Evolutionary conservation across 1,284 basidiomycete genomes (phyloP).

Genomic region (Apiotrichum siamense): DNA sequence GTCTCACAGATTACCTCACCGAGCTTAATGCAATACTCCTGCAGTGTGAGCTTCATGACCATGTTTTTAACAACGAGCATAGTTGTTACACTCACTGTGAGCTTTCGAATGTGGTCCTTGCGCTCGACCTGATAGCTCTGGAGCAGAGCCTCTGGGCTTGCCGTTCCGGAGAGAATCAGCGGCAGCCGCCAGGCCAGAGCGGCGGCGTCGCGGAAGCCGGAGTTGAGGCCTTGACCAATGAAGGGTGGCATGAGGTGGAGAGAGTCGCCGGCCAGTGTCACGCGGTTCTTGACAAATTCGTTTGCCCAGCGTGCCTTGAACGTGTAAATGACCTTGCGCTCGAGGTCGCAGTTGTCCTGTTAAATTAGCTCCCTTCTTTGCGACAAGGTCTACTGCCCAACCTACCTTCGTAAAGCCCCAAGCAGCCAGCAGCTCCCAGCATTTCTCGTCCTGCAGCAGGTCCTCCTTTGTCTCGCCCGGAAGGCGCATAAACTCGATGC

Average conservation of each 20-base stretch:
- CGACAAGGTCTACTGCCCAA: too few relatives aligned
- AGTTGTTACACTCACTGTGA: too few relatives aligned
- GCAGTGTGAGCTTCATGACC: too few relatives aligned
- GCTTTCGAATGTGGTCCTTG: constrained; percentile 9
- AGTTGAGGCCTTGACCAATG: constrained; percentile 25
- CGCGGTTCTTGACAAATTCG: constrained; percentile 17
- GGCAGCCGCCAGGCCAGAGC: constrained; percentile 20
- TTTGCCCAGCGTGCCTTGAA: constrained; percentile 21
- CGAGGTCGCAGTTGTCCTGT: constrained; percentile 17
- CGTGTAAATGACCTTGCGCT: constrained; percentile 22
- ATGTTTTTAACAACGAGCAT: too few relatives aligned
- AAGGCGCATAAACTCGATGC: constrained; percentile 23
- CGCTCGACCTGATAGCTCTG: constrained; percentile 18
- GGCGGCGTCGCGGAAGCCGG: constrained; percentile 20
- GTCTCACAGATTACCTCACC: constrained; percentile 22
- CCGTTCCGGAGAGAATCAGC: constrained; percentile 11
- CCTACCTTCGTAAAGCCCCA: constrained; percentile 18
- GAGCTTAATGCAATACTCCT: constrained; percentile 11
- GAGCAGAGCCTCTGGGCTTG: constrained; percentile 2
- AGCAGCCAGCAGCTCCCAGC: constrained; percentile 11
- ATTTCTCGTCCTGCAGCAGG: constrained; percentile 7
- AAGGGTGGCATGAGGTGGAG: constrained; percentile 24
- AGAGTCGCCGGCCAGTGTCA: constrained; percentile 15
- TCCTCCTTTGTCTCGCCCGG: constrained; percentile 10
- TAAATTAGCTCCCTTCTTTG: too few relatives aligned